Evolutionary conservation across 2,329 filamentous ascomycete species (phyloP).

Genomic region (Colletotrichum sp.): DNA sequence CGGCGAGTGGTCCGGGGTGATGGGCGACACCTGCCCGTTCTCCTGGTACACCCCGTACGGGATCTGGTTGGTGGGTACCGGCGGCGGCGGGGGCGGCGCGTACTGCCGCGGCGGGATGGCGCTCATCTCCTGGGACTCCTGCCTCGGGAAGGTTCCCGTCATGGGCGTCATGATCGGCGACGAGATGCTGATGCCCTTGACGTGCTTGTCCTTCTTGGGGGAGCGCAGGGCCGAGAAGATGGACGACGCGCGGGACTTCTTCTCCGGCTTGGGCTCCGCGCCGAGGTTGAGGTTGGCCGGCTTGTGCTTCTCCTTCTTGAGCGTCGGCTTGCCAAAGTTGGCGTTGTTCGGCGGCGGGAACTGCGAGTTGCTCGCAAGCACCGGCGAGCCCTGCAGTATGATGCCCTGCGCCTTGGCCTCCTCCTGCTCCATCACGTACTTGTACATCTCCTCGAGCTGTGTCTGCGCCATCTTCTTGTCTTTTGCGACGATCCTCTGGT

Average conservation of each 20-base stretch:
- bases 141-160: slow-evolving; percentile 62
- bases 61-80: slow-evolving; percentile 53
- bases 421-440: slow-evolving; percentile 90
- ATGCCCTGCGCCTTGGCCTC: slow-evolving; percentile 65
- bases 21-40: slow-evolving; percentile 42
- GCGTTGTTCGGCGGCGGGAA: slow-evolving; percentile 30
- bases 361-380: slow-evolving; percentile 31
- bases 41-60: slow-evolving; percentile 36
- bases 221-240: slow-evolving; percentile 67
- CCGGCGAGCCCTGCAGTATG: slow-evolving; percentile 47
- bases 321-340: slow-evolving; percentile 28
- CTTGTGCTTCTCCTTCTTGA: slow-evolving; percentile 53
- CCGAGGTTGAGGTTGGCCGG: slow-evolving; percentile 54
- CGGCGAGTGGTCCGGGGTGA: slow-evolving; percentile 52
- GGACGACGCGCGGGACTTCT: slow-evolving; percentile 62
- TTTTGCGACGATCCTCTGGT: slow-evolving; percentile 75
- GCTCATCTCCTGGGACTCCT: slow-evolving; percentile 61
- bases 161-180: slow-evolving; percentile 70
- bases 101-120: slow-evolving; percentile 64
- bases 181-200: slow-evolving; percentile 62
- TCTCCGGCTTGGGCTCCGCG: slow-evolving; percentile 43
- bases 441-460: slow-evolving; percentile 90
- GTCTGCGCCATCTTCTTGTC: slow-evolving; percentile 78
- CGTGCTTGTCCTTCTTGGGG: slow-evolving; percentile 58
- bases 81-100: slow-evolving; percentile 60